Evolutionary conservation across 495 filamentous ascomycete genomes (phyloP).

Genomic region (Terfezia boudieri): DNA sequence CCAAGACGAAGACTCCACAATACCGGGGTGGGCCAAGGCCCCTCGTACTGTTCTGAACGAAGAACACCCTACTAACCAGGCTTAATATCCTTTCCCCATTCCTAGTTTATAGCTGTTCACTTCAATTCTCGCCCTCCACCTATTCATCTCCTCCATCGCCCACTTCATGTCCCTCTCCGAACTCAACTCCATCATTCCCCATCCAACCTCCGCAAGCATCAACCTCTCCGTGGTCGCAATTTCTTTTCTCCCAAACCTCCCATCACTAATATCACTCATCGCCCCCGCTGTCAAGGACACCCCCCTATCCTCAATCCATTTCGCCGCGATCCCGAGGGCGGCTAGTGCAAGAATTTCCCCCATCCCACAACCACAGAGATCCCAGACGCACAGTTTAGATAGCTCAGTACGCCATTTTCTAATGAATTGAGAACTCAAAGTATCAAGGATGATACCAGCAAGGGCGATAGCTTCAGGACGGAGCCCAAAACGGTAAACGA

Average conservation of each 20-base stretch:
- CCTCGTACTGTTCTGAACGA: too few species aligned
- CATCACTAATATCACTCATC: slow-evolving; percentile 13
- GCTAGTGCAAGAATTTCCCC: slow-evolving; percentile 13
- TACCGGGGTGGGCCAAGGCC: too few species aligned
- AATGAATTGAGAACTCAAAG: slow-evolving; percentile 14
- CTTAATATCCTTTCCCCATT: too few species aligned
- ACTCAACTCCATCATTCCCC: neutral
- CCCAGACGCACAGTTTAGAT: neutral
- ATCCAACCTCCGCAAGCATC: slow-evolving; percentile 9
- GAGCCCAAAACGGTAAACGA: slow-evolving; percentile 13
- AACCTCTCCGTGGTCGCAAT: slow-evolving; percentile 12
- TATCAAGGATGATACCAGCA: slow-evolving; percentile 17
- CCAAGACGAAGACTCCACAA: too few species aligned
- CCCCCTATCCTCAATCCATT: slow-evolving; percentile 17
- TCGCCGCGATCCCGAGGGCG: slow-evolving; percentile 14
- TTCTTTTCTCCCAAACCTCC: slow-evolving; percentile 9
- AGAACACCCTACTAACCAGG: too few species aligned
- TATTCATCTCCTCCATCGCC: too few species aligned
- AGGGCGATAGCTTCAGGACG: slow-evolving; percentile 13
- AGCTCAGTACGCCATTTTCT: slow-evolving; percentile 14
- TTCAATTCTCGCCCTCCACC: too few species aligned
- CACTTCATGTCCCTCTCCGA: too few species aligned
- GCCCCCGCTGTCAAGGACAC: slow-evolving; percentile 11
- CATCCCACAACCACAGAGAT: slow-evolving; percentile 7
- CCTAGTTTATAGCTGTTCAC: too few species aligned